Evolutionary conservation across 805 yeast species (phyloP), one percentile per base, ranked within the genome.

Genomic region (Suhomyces xylopsoci): DNA sequence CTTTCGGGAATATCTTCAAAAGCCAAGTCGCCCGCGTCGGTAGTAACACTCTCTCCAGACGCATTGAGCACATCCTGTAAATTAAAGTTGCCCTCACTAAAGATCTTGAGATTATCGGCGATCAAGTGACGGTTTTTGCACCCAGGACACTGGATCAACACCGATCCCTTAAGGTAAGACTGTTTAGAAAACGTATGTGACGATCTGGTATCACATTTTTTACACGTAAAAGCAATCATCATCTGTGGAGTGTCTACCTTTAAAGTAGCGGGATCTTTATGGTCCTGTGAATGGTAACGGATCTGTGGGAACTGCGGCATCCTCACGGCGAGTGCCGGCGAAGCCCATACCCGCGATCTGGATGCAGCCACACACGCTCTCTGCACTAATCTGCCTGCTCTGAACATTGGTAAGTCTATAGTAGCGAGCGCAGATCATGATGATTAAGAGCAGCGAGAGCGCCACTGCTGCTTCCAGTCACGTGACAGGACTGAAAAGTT

Each of bases 181-280:
- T 93, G 98, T 59, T 92, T 92, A 5, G 97, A 87, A 63, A 93
- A 87, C n/a, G 86, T 80, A 64, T 93, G 98, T 3, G 91, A 83
- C 0, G 97, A 90, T 51, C 97, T 75, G 2, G 87, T 81, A 45
- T 82, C 79, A 70, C 98, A 93, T 58, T 83, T 82, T 66, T 91
- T 93, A 71, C 98, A 93, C 0, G 97, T 93, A 71, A 93, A 92
- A 0, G 96, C 93, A 20, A 93, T 80, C 87, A 90, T 87, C 56
- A 89, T 74, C 67, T 85, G 82, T 2, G 96, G 96, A 55, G 86
- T 83, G 50, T 88, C 94, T 19, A 81, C 79, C 60, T 87, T 83
- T 54, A 82, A 50, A 22, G 50, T 44, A n/a, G 51, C 51, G 20
- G 17, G n/a, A 3, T 42, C 14, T 5, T 12, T 12, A 28, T 42